phyloP scores from a whole-genome alignment of 2,329 filamentous ascomycete genomes.

The Lithohypha guttulata region DNA sequence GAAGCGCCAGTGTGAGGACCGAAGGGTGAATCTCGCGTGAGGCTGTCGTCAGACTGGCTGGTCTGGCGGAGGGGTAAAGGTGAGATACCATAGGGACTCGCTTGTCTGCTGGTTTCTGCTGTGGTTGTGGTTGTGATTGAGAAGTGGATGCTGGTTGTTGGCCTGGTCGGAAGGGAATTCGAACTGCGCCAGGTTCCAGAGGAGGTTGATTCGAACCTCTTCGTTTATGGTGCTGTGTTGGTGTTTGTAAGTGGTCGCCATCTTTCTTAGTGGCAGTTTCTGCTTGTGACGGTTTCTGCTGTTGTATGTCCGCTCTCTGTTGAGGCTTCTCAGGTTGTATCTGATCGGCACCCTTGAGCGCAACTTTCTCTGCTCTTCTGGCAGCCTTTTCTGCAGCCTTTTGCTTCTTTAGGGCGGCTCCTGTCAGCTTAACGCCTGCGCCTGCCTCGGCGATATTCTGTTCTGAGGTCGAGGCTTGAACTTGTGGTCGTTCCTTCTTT shows the following conservation, averaged over 20 bases:
- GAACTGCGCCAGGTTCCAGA: constrained; percentile 15
- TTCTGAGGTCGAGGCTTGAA: constrained; percentile 11
- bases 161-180: constrained; percentile 26
- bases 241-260: constrained; percentile 3
- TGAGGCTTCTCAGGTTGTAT: constrained; percentile 19
- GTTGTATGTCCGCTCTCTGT: constrained; percentile 22
- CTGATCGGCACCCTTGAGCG: constrained; percentile 37
- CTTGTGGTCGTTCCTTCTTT: constrained; percentile 10
- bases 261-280: constrained; percentile 23
- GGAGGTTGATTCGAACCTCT: constrained; percentile 23
- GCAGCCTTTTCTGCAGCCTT: constrained; percentile 88
- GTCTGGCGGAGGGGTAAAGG: constrained; percentile 55
- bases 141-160: constrained; percentile 18
- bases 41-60: constrained; percentile 50
- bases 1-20: constrained; percentile 73
- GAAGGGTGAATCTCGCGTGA: constrained; percentile 72
- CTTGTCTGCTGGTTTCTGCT: constrained; percentile 40
- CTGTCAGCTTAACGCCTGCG: constrained; percentile 29
- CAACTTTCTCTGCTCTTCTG: constrained; percentile 57
- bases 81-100: constrained; percentile 71
- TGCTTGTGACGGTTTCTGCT: constrained; percentile 15
- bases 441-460: constrained; percentile 21
- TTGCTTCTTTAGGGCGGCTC: constrained; percentile 74
- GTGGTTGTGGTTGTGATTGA: constrained; percentile 25
- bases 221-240: constrained; percentile 26